Conservation (phyloP, 768 basidiomycete species). For the Rubroboletus pulcherrimus region DNA sequence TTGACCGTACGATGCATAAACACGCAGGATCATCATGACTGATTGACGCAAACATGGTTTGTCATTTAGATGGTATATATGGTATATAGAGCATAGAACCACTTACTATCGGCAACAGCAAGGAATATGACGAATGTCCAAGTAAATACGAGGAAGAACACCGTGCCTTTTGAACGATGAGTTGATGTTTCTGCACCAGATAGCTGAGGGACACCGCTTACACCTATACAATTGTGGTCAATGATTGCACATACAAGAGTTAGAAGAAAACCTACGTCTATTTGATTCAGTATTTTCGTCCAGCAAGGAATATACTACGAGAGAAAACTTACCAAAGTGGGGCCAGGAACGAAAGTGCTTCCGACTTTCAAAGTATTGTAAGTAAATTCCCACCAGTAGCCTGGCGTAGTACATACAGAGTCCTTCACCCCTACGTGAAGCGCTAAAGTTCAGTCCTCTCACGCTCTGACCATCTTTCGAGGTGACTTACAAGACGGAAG, state of each 20-base stretch:
- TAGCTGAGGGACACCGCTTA: not conserved
- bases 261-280: slow-evolving; percentile 13
- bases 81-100: not conserved
- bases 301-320: not conserved
- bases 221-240: slow-evolving; percentile 10
- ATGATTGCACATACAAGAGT: not conserved
- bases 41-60: not conserved
- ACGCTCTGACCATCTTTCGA: not conserved
- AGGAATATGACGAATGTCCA: slow-evolving; percentile 13
- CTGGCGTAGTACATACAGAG: slow-evolving; percentile 5
- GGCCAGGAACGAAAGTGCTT: slow-evolving; percentile 17
- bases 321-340: slow-evolving; percentile 3
- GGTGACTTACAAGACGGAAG: slow-evolving; percentile 8
- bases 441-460: not conserved
- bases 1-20: slow-evolving; percentile 23
- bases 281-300: not conserved
- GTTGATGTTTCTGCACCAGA: not conserved
- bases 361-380: slow-evolving; percentile 8
- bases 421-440: not conserved
- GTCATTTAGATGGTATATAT: not conserved
- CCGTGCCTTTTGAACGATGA: slow-evolving; percentile 7
- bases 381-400: not conserved
- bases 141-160: not conserved
- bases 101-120: slow-evolving; percentile 20
- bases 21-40: slow-evolving; percentile 25